Conservation (phyloP, 306 rosid genomes). For the Prunus mira region DNA sequence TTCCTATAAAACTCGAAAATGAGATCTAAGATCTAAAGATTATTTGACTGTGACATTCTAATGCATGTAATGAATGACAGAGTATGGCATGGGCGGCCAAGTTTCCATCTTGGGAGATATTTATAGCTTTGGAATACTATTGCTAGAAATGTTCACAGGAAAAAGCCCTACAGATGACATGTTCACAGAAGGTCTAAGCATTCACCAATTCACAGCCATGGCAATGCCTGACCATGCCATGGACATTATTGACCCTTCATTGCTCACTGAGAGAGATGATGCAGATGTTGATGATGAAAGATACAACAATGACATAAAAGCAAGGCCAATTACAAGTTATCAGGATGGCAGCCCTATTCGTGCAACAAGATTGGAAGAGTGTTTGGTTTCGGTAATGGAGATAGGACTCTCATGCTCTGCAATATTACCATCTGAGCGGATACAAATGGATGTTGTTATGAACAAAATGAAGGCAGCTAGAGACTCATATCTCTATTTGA, state of each 20-base stretch:
- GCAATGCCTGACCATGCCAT: conserved; percentile 22
- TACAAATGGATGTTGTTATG: conserved; percentile 27
- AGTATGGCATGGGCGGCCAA: conserved; percentile 28
- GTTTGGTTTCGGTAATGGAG: conserved; percentile 29
- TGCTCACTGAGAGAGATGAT: conserved; percentile 13
- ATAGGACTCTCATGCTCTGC: conserved; percentile 49
- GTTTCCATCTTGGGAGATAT: conserved; percentile 24
- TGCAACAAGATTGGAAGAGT: conserved; percentile 22
- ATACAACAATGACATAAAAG: conserved; percentile 2
- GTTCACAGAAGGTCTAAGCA: conserved; percentile 17
- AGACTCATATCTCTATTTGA: not conserved
- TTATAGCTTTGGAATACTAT: conserved; percentile 27
- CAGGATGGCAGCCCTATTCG: not conserved
- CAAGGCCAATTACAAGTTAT: conserved; percentile 1
- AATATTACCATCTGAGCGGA: conserved; percentile 27
- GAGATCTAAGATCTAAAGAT: not conserved
- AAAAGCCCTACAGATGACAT: conserved; percentile 14
- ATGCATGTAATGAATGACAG: not conserved
- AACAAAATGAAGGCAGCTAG: conserved; percentile 25
- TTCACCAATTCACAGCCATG: conserved; percentile 3
- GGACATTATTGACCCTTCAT: conserved; percentile 37
- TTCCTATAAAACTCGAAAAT: not conserved
- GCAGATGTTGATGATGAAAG: not conserved
- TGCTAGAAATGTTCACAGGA: conserved; percentile 25
- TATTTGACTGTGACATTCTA: not conserved